Evolutionary conservation across 768 basidiomycete species (phyloP), one percentile per base, ranked within the genome.

Genomic region (Leccinum imitatum): DNA sequence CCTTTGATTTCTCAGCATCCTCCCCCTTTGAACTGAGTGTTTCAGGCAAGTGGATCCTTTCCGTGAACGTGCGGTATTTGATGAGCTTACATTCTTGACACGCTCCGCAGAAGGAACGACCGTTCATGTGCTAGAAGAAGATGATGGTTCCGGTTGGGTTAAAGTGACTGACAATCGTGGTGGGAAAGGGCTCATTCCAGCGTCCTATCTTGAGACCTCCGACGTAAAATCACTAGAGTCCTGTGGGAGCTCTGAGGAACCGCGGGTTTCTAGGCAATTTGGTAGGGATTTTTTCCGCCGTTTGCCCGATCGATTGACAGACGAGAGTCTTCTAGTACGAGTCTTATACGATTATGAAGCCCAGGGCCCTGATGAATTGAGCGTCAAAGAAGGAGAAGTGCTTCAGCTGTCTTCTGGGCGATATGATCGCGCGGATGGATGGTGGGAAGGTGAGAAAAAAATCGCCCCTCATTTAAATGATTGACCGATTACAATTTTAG

Each of bases 121-220:
- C 4, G 87, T 95, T 15, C 79, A 80, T 58, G 78, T 95, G 41
- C 69, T 91, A 19, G 91, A 94, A 69, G 83, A 86, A 61, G 91
- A 94, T 61, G 92, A 93, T 65, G 91, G 90, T 11, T 91, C 90
- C 15, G 91, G 91, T 3, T 93, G 91, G 92, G 83, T 89, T 11
- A 93, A 93, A 70, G 89, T 93, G 9, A 71, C 74, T 23, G 81
- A 89, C 67, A 67, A 74, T 41, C 71, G 72, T n/a, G 84, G 85
- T 60, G 79, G 79, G 57, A 82, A 82, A 65, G 91, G 91, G 9
- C 82, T 93, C 44, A 86, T 93, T 11, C 92, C 92, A n/a, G 89
- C 89, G n/a, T 85, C 90, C 23, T 93, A 93, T 77, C 71, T 92
- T 54, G 79, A 83, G 63, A 62, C 75, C 23, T 71, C 71, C 52